Evolutionary conservation across 2,329 filamentous ascomycete species (phyloP), one percentile per base, ranked within the genome.

Genomic region (Colletotrichum melonis): DNA sequence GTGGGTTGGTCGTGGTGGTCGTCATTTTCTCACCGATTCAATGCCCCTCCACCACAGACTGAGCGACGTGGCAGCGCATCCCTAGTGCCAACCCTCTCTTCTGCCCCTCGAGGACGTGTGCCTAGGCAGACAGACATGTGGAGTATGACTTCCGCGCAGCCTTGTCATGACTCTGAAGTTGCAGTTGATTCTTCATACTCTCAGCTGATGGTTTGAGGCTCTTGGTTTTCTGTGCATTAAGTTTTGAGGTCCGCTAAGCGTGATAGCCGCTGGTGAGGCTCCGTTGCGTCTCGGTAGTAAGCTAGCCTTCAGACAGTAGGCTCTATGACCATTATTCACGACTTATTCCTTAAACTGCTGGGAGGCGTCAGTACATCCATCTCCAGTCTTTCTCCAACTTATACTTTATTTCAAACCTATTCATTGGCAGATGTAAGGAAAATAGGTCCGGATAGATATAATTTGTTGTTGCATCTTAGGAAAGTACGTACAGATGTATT

Each of bases 61-160:
- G 66, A 70, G 67, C 70, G 70, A 73, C 70, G 70, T 73, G 70
- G 70, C 70, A 70, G 38, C 70, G 70, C 67, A 62, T 62, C 60
- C 56, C 49, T 73, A 70, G 70, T 73, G 67, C 58, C 38, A 22
- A 16, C 54, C 58, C 46, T 24, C 62, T 60, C 57, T 60, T 28
- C 24, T 19, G 14, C 38, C 38, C 38, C 14, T 42, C 14, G 59
- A n/a, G 55, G 22, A 42, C 9, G 55, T 70, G 46, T 57, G 67
- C 56, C 60, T 22, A 62, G 67, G 42, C 56, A 70, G 59, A 60
- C 35, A 42, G 14, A 7, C 38, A 7, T 19, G 16, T 24, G 64
- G 19, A 9, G 32, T 52, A 26, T 22, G 7, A 49, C 19, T 22
- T 62, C 26, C 59, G n/a, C 42, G 14, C 26, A 46, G 42, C 60